These are phyloP conservation scores for Mucor mucedo DNA, from an alignment of 371 early-diverging fungal genomes.

Conservation along the genomic window DNA sequence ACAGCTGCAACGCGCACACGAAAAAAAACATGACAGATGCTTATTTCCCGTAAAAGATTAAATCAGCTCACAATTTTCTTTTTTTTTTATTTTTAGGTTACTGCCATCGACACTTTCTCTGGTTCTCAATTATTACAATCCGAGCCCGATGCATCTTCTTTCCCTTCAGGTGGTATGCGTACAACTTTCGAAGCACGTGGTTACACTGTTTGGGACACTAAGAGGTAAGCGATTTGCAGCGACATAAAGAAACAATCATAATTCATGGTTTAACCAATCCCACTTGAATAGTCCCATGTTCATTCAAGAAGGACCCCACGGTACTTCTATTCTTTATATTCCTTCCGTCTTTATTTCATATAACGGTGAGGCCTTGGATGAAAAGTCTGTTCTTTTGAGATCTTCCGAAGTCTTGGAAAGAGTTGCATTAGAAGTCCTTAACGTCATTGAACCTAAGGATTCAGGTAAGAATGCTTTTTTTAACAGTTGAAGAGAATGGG, in stretches of 20 bases:
- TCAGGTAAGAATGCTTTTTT: slow-evolving; percentile 35
- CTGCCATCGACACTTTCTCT: slow-evolving; percentile 92
- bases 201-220: slow-evolving; percentile 98
- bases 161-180: slow-evolving; percentile 98
- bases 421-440: slow-evolving; percentile 80
- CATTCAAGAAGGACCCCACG: slow-evolving; percentile 90
- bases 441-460: slow-evolving; percentile 69
- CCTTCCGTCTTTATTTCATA: slow-evolving; percentile 98
- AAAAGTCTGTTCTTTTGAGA: slow-evolving; percentile 95
- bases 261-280: not conserved
- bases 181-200: slow-evolving; percentile 98
- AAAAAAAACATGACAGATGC: no score
- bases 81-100: slow-evolving; percentile 49
- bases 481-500: no score
- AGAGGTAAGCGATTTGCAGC: slow-evolving; percentile 40
- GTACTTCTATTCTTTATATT: slow-evolving; percentile 90
- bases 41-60: no score
- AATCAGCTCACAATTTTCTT: not conserved
- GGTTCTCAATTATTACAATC: slow-evolving; percentile 96
- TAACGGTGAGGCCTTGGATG: slow-evolving; percentile 98
- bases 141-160: slow-evolving; percentile 99
- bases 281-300: slow-evolving; percentile 85
- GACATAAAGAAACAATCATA: no score
- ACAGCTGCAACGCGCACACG: not conserved
- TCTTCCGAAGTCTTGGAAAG: slow-evolving; percentile 82